Percentiles rank a stretch among this genome's conserved stretches.
Conservation (phyloP, 192 early-diverging fungal genomes). For the Gamsiella multidivaricata region DNA sequence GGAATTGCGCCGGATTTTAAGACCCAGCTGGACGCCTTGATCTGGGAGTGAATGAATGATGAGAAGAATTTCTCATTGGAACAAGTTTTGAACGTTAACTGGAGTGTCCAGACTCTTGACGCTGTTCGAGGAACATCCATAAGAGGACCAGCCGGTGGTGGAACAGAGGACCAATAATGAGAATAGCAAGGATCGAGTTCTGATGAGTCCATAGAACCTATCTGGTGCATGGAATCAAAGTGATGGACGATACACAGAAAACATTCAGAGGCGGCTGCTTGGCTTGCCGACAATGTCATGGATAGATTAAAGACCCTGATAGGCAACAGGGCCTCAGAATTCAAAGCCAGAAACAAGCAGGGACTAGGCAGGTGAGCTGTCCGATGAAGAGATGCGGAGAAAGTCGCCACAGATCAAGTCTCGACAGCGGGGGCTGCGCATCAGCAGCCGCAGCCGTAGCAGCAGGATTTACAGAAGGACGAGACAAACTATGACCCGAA, state of each 20-base stretch:
- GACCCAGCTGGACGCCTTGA: background rate
- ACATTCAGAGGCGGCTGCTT: slow-evolving; percentile 1
- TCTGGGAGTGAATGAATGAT: background rate
- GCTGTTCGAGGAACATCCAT: background rate
- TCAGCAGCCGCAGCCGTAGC: background rate
- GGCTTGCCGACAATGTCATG: slow-evolving; percentile 8
- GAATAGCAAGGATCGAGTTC: background rate
- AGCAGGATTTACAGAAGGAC: too few species aligned
- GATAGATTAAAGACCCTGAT: background rate
- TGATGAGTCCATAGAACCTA: background rate
- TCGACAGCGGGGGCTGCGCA: slow-evolving; percentile 1
- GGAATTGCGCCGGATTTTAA: background rate
- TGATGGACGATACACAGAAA: background rate
- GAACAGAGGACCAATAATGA: background rate
- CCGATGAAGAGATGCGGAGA: background rate
- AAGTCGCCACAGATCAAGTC: background rate
- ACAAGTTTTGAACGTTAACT: background rate
- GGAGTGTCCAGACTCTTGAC: slow-evolving; percentile 9
- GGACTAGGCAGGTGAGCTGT: too few species aligned
- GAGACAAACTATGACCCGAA: background rate
- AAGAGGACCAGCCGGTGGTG: background rate
- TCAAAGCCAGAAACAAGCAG: background rate
- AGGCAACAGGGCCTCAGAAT: background rate
- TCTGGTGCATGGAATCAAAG: background rate
- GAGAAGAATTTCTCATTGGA: slow-evolving; percentile 5